Base-by-base conservation (phyloP, 225 moss, liverwort and hornwort species). In the Physcomitrellopsis africana region DNA sequence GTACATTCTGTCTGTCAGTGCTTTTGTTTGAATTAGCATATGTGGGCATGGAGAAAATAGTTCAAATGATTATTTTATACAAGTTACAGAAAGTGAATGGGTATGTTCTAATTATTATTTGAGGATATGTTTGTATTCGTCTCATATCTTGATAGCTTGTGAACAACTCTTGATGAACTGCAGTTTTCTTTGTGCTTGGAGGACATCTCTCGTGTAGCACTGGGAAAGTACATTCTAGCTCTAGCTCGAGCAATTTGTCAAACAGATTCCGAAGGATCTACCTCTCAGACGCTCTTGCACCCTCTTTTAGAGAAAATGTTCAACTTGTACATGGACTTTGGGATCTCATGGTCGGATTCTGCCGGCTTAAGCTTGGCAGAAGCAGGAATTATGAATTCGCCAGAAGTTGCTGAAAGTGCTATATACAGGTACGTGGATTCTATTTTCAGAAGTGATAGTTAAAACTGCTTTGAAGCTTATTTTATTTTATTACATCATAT, bases 101-200 rank as follows among this genome's bases (percentile, higher is more conserved):
- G 49, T 43, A 60, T 77, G 61, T 43, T 70, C 32, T 43, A 60
- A 19, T 77, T 73, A 51, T 41, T 32, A 60, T 70, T 74, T 37
- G 10, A 41, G 43, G 74, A 49, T 44, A n/a, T 19, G 66, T 58
- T 82, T 75, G 60, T 42, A 79, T 52, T 46, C 62, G n/a, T 69
- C 55, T 19, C 52, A 46, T 51, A 62, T 67, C 51, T 67, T 72
- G 51, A 52, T 75, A 57, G 75, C 51, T 68, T 84, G 75, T 46
- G 19, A 17, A 32, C 56, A 48, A 53, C 60, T 67, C 63, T 67
- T 72, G 60, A 63, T 67, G 41, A 19, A 63, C 18, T 80, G 79
- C 91, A 94, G 94, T 97, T 97, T 71, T 97, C 96, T 42, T 79
- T 94, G 69, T 92, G 96, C 77, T 89, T 97, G 83, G 94, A 94